Percentiles rank a stretch among this genome's conserved stretches.
Conservation (phyloP, 768 basidiomycete genomes). For the Naematelia aurantialba region DNA sequence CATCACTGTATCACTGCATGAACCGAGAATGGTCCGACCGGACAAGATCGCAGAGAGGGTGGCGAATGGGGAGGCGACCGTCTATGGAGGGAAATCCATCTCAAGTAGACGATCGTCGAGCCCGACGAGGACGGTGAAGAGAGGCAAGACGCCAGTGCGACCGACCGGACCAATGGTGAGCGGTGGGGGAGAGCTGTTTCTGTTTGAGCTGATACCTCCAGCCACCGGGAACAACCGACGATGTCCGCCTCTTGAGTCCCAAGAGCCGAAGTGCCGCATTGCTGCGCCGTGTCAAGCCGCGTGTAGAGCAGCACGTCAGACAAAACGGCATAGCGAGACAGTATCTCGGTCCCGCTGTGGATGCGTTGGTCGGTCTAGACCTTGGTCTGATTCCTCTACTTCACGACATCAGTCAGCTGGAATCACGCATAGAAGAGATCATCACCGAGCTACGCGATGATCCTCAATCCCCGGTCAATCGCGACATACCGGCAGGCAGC, state of each 20-base stretch:
- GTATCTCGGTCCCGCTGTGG: slow-evolving; percentile 7
- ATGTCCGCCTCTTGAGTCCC: slow-evolving; percentile 25
- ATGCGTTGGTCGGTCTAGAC: slow-evolving; percentile 20
- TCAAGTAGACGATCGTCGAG: slow-evolving; percentile 13
- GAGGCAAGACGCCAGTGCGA: background rate
- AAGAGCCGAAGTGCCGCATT: slow-evolving; percentile 16
- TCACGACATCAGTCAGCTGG: slow-evolving; percentile 16
- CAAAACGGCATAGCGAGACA: background rate
- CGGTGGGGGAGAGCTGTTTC: too few species aligned
- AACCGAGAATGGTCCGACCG: slow-evolving; percentile 34
- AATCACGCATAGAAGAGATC: slow-evolving; percentile 20
- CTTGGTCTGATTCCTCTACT: slow-evolving; percentile 25
- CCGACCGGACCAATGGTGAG: slow-evolving; percentile 3
- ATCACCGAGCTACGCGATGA: slow-evolving; percentile 10
- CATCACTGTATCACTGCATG: slow-evolving; percentile 36
- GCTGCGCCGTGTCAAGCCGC: slow-evolving; percentile 6
- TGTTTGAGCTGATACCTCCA: too few species aligned
- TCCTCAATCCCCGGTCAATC: slow-evolving; percentile 1
- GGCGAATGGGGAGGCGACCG: slow-evolving; percentile 4
- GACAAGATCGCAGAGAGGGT: slow-evolving; percentile 32
- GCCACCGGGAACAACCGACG: slow-evolving; percentile 18
- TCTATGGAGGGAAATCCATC: slow-evolving; percentile 6
- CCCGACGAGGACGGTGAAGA: slow-evolving; percentile 1
- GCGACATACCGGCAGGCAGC: background rate
- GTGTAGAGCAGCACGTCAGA: slow-evolving; percentile 9